Base-by-base conservation (phyloP, 345 rosid species). In the Trapa bicornis region DNA sequence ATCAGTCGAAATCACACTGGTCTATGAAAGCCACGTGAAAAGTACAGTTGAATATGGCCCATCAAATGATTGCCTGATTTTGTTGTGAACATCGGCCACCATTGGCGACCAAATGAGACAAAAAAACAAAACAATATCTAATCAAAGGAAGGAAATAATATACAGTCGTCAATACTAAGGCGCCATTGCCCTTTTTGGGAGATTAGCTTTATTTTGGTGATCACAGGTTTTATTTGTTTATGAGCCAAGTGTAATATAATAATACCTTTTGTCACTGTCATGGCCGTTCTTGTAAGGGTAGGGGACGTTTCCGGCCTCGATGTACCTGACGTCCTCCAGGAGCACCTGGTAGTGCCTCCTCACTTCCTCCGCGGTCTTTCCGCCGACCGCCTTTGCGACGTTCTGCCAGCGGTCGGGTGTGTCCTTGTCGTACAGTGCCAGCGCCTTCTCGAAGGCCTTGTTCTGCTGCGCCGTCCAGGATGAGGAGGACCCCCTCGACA, bases 331-430 rank as follows among this genome's bases (percentile, higher is more conserved):
- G 72, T 94, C 99, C 64, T 81, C 78, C 66, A 86, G 83, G 4
- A 93, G 92, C 52, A 76, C 72, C 56, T 89, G 93, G 65, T 89
- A 93, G 70, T 89, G 98, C 75, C 77, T 76, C 80, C 85, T 86
- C 69, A 85, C 97, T 76, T 93, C 96, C 37, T 93, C 97, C 0
- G 91, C 83, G 41, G 95, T 94, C 73, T 79, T 94, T 22, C 88
- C 95, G 37, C 85, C 96, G 57, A 94, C 99, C 0, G 95, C 96
- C 77, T 66, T 86, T 73, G 99, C 97, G 63, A 94, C 87, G 80
- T 94, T 94, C 73, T 76, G 57, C 99, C 99, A 94, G 64, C 99
- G 94, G 82, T 91, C 97, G 1, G 97, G 99, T 8, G 99, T 91
- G 74, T 94, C 99, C 80, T 78, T 80, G 81, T 94, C 99, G 36